Evolutionary conservation across 75 land plant genomes (phyloP), one percentile per base, ranked within the genome.

Genomic region (Pinus tabuliformis): DNA sequence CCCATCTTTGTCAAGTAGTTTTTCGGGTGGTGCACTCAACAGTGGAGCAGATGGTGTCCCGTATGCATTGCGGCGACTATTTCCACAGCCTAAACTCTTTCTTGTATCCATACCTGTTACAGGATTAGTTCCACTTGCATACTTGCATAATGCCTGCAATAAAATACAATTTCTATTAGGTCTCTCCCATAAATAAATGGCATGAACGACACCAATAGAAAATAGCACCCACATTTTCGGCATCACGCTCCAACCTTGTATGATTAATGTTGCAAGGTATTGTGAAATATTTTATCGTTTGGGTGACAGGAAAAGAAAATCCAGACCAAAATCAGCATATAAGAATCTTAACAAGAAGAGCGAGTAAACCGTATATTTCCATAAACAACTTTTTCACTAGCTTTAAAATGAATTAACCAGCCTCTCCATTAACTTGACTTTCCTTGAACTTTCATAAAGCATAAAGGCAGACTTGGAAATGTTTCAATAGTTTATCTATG

Each of bases 41-140:
- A 92, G 81, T 4, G 98, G 98, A 59, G 99, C 88, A 21, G 99
- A 97, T 3, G 98, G 99, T 73, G 84, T 79, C n/a, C 99, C 99
- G 76, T 97, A 97, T 20, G 99, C 99, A 78, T 82, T 97, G 20
- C 99, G 74, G 14, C 94, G 85, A 26, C 81, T 88, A 71, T 97
- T 97, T 33, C 98, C 98, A 75, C 98, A 95, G 3, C 99, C 99
- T 37, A 97, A 82, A 76, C 99, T 97, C 71, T 76, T 83, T 63
- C 99, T 79, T 24, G 99, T 97, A 80, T 88, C 88, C 63, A 95
- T 97, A 24, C 99, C 98, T 36, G 99, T 95, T 20, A 84, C 65
- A 9, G 99, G 93, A 80, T 97, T 97, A 20, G 88, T 90, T 14
- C 99, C 99, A 81, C 77, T 95, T 26, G 99, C 99, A 87, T 97